Base-by-base conservation (phyloP, 108 stramenopile species). In the Cyclotella sp. region DNA sequence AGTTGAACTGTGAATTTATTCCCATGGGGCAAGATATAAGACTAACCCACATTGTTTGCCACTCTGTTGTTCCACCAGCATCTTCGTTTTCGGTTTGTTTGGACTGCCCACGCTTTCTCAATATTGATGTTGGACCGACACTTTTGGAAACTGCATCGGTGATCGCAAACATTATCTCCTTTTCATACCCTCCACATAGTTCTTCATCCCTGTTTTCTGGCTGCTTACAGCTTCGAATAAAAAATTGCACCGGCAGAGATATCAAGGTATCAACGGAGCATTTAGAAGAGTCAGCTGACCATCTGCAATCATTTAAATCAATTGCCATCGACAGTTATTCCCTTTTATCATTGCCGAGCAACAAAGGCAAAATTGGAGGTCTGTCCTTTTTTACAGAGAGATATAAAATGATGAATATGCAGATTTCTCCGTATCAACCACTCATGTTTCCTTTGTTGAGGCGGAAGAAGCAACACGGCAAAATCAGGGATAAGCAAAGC, bases 361-460 rank as follows among this genome's bases (percentile, higher is more conserved):
- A 22, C 29, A 41, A 54, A n/a, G n/a, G n/a, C n/a, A n/a, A n/a
- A n/a, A n/a, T n/a, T 19, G 66, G 1, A 28, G 29, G 43, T 29
- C 53, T 81, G 0, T 76, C 62, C n/a, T 44, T 77, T 15, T 60
- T 22, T 28, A 30, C 60, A 55, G 46, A 49, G 19, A 43, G 70
- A 43, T 78, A 74, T 53, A 78, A 73, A 14, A 28, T 78, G 24
- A 47, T 83, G 28, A 70, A 64, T 24, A 57, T 78, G 3, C 24
- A 19, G 14, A 41, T 83, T 13, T 22, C 58, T 9, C 64, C 53
- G 21, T 83, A 78, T 29, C 82, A 83, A 55, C 54, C 77, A 0
- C 26, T 74, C 0, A 83, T 83, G 77, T n/a, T 83, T 53, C 77
- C 70, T 34, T 44, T 83, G 18, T 64, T 61, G 30, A 65, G 72